Evolutionary conservation across 2,329 filamentous ascomycete genomes (phyloP).

Genomic region (Pyrenophora seminiperda): DNA sequence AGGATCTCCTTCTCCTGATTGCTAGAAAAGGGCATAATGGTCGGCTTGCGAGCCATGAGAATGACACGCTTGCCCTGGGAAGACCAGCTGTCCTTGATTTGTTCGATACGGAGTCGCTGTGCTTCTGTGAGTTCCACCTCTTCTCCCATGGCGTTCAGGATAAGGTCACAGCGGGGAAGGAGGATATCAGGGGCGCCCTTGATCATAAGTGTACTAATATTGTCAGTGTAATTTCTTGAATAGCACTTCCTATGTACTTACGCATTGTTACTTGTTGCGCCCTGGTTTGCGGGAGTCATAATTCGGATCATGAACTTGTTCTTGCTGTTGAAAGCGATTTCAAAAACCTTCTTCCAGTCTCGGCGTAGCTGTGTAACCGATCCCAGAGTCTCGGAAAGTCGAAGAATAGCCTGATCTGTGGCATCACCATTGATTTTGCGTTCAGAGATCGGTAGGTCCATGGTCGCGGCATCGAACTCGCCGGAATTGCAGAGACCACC

Average conservation of each 20-base stretch:
- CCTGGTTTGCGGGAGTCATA: constrained; percentile 51
- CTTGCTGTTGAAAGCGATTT: constrained; percentile 74
- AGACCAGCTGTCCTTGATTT: constrained; percentile 71
- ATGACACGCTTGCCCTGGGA: constrained; percentile 70
- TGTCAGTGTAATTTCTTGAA: constrained; percentile 9
- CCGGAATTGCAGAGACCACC: constrained; percentile 75
- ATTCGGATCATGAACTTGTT: constrained; percentile 81
- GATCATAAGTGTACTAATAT: constrained; percentile 64
- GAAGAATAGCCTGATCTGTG: constrained; percentile 74
- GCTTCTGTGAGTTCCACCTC: constrained; percentile 55
- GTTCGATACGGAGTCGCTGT: constrained; percentile 57
- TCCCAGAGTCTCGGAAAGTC: constrained; percentile 70
- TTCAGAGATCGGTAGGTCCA: constrained; percentile 62
- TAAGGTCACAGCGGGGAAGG: constrained; percentile 65
- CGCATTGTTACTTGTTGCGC: constrained; percentile 35
- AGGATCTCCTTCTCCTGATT: constrained; percentile 64
- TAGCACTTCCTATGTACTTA: constrained; percentile 13
- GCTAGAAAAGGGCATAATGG: constrained; percentile 50
- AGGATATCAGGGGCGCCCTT: constrained; percentile 80
- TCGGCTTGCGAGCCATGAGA: constrained; percentile 66
- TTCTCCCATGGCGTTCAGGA: constrained; percentile 62
- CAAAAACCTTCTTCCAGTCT: constrained; percentile 68
- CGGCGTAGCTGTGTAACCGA: constrained; percentile 64
- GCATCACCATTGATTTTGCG: constrained; percentile 74
- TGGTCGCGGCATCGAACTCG: constrained; percentile 71